Percentiles rank a stretch among this genome's conserved stretches.
Conservation (phyloP, 768 basidiomycete species). For the Calocera cornea region DNA sequence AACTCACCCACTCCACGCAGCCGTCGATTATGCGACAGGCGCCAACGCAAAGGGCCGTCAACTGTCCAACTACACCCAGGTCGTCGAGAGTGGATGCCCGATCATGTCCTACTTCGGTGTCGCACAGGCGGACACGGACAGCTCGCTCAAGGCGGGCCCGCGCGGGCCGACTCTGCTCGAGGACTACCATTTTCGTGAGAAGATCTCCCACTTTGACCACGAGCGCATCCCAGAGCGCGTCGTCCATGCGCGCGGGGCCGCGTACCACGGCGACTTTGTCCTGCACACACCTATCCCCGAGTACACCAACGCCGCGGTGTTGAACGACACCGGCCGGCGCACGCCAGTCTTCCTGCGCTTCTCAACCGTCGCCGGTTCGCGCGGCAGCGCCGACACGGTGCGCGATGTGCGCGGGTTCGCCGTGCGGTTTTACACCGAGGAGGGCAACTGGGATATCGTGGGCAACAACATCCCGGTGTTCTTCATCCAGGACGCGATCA, state of each 20-base stretch:
- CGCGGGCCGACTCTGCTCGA: constrained; percentile 65
- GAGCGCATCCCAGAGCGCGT: constrained; percentile 83
- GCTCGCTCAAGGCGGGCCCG: constrained; percentile 29
- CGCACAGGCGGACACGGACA: constrained; percentile 40
- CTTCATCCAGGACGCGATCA: constrained; percentile 70
- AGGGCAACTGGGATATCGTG: constrained; percentile 81
- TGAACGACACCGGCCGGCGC: constrained; percentile 56
- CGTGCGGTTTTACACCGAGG: constrained; percentile 64
- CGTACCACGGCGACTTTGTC: constrained; percentile 74
- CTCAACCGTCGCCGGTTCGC: constrained; percentile 69
- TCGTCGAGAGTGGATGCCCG: background rate
- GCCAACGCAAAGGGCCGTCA: background rate
- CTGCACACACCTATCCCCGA: constrained; percentile 57
- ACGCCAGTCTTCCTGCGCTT: constrained; percentile 76
- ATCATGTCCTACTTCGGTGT: constrained; percentile 1
- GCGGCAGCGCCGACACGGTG: constrained; percentile 60
- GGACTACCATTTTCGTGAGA: constrained; percentile 25
- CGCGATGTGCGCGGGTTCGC: constrained; percentile 65
- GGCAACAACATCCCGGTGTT: constrained; percentile 70
- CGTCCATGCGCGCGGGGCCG: constrained; percentile 55
- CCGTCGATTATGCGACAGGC: background rate
- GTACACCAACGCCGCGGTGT: constrained; percentile 52
- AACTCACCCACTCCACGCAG: background rate
- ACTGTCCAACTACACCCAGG: background rate
- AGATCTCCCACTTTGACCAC: constrained; percentile 69